Conservation (phyloP, 75 land plant species). For the Larix kaempferi region DNA sequence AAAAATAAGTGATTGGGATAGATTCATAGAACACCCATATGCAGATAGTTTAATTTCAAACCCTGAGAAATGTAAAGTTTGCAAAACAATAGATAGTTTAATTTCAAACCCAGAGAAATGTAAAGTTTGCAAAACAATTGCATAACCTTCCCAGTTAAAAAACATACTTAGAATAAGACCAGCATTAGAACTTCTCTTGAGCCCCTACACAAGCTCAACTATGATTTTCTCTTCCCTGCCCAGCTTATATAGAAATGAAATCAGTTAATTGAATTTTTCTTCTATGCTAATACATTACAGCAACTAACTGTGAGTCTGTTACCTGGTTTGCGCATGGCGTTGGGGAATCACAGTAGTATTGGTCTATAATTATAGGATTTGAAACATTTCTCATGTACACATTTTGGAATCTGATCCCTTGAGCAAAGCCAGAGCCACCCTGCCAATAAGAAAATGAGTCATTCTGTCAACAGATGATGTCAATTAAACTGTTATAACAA, state of each 20-base stretch:
- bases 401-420: neutral
- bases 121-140: no score
- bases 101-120: no score
- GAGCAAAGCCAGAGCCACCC: neutral
- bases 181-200: neutral
- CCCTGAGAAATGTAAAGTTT: no score
- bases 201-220: neutral
- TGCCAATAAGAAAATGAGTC: neutral
- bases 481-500: no score
- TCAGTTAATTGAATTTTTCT: neutral
- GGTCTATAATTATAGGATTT: conserved; percentile 1
- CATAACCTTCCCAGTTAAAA: neutral
- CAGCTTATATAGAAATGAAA: neutral
- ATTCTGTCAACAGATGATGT: no score
- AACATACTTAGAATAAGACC: neutral
- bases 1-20: neutral
- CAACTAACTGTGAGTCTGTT: neutral
- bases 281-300: neutral
- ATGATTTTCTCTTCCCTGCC: neutral
- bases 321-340: neutral
- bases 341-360: neutral
- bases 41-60: neutral
- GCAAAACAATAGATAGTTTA: no score
- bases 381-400: neutral
- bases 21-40: neutral